phyloP scores from a whole-genome alignment of 768 basidiomycete genomes.

The Zangia roseola region DNA sequence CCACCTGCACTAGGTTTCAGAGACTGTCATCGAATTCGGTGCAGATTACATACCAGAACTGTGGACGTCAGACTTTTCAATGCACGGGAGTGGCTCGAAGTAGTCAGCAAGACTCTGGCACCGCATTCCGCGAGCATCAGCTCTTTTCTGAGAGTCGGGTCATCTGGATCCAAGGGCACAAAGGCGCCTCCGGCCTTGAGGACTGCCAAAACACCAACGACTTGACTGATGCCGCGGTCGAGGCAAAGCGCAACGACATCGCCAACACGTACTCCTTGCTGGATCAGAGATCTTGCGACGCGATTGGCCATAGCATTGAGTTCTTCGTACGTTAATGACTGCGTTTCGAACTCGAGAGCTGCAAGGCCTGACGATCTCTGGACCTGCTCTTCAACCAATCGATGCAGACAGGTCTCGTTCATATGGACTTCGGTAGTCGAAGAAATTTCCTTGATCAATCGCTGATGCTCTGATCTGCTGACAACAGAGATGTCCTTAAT shows the following conservation, averaged over 20 bases:
- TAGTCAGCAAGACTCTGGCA: constrained; percentile 29
- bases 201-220: constrained; percentile 30
- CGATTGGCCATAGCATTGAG: constrained; percentile 34
- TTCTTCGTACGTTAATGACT: constrained; percentile 31
- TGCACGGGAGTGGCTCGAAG: constrained; percentile 22
- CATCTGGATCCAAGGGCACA: constrained; percentile 27
- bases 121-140: constrained; percentile 26
- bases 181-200: constrained; percentile 32
- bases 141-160: constrained; percentile 30
- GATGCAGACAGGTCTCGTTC: constrained; percentile 18
- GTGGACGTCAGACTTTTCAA: constrained; percentile 24
- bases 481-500: constrained; percentile 21
- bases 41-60: constrained; percentile 15
- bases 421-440: constrained; percentile 13
- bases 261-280: constrained; percentile 23
- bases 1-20: constrained; percentile 16
- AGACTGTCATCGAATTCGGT: background rate
- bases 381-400: constrained; percentile 17
- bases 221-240: constrained; percentile 29
- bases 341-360: constrained; percentile 28
- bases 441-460: constrained; percentile 27
- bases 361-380: constrained; percentile 19
- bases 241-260: constrained; percentile 30
- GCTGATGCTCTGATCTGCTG: constrained; percentile 11
- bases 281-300: constrained; percentile 28